Evolutionary conservation across 306 rosid species (phyloP).

Genomic region (Datisca glomerata): DNA sequence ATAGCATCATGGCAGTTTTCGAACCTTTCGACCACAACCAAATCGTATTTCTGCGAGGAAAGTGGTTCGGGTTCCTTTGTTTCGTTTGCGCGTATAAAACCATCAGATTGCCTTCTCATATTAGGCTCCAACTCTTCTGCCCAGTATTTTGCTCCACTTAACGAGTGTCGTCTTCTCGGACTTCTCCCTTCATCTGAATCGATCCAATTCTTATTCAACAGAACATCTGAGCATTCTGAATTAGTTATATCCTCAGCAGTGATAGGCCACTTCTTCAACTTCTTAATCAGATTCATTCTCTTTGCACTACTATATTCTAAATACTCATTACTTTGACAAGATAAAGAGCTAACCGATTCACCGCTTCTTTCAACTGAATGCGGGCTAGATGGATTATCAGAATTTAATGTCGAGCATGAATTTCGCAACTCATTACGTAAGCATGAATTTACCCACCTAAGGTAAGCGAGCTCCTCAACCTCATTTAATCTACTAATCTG

Average conservation of each 20-base stretch:
- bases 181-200: constrained; percentile 47
- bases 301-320: constrained; percentile 29
- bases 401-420: constrained; percentile 40
- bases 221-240: constrained; percentile 40
- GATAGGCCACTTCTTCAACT: constrained; percentile 76
- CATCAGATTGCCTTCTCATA: constrained; percentile 84
- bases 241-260: constrained; percentile 40
- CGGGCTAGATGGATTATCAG: constrained; percentile 55
- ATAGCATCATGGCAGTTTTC: constrained; percentile 39
- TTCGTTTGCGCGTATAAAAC: constrained; percentile 49
- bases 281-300: constrained; percentile 51
- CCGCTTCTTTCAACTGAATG: constrained; percentile 26
- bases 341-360: constrained; percentile 38
- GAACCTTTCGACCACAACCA: constrained; percentile 37
- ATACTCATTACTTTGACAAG: constrained; percentile 36
- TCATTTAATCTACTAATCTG: constrained; percentile 88
- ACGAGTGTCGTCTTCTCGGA: constrained; percentile 83
- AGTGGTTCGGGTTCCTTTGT: constrained; percentile 41
- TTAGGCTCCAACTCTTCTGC: constrained; percentile 45
- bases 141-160: constrained; percentile 66
- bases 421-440: constrained; percentile 68
- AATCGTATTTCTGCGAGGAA: constrained; percentile 34
- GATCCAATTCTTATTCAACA: constrained; percentile 45
- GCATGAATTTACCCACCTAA: constrained; percentile 97
- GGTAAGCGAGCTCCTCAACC: constrained; percentile 95